Percentiles rank a stretch among this genome's conserved stretches.
These are phyloP conservation scores for Sistotremastrum suecicum DNA, from an alignment of 768 basidiomycete genomes.

Conservation along the genomic window DNA sequence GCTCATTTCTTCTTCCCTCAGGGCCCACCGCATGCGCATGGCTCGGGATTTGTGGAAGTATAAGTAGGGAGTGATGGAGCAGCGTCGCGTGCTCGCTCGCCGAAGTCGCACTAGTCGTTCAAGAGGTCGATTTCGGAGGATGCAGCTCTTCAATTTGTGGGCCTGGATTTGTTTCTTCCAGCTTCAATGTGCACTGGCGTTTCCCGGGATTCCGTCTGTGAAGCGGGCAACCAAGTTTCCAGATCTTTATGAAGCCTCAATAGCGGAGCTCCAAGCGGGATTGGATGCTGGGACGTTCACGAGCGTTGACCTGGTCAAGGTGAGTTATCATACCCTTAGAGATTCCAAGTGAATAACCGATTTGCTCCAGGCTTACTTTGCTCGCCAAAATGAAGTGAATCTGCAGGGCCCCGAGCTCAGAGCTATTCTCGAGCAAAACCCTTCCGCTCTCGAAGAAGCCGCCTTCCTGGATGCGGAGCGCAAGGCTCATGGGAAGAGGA, in stretches of 20 bases:
- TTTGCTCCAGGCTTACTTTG: slow-evolving; percentile 40
- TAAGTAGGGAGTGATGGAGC: no score
- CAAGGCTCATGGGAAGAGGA: slow-evolving; percentile 25
- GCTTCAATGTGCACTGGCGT: no score
- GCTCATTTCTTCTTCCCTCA: no score
- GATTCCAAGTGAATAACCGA: not conserved
- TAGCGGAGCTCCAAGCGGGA: slow-evolving; percentile 39
- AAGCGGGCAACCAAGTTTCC: slow-evolving; percentile 14
- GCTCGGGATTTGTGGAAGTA: no score
- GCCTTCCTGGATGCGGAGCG: slow-evolving; percentile 34
- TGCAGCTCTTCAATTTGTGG: no score
- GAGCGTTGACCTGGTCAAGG: slow-evolving; percentile 51
- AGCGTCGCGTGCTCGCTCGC: no score
- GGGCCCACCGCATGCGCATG: no score
- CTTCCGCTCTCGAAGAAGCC: slow-evolving; percentile 37
- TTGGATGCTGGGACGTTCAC: slow-evolving; percentile 35
- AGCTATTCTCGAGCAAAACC: slow-evolving; percentile 45
- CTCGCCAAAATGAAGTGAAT: slow-evolving; percentile 59
- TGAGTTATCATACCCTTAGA: slow-evolving; percentile 9
- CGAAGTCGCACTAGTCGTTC: no score
- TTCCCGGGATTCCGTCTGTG: no score
- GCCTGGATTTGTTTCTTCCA: no score
- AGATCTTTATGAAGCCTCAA: slow-evolving; percentile 48
- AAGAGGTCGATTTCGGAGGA: no score
- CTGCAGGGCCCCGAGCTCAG: slow-evolving; percentile 39